phyloP scores from a whole-genome alignment of 345 rosid genomes.

The Hirschfeldia incana region DNA sequence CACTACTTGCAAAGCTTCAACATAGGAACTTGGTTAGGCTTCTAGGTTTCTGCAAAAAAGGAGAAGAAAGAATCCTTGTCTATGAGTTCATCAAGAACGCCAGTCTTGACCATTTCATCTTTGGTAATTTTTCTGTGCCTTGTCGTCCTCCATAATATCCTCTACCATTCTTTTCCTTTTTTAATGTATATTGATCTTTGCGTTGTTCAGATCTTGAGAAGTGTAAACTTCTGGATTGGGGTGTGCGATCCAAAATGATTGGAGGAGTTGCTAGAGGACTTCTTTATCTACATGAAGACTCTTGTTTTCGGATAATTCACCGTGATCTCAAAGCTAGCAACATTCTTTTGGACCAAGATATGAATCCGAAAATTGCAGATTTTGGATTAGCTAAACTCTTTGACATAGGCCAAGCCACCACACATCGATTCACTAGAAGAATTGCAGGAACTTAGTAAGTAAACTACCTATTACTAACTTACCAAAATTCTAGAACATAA shows the following conservation, averaged over 20 bases:
- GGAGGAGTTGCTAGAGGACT: no score
- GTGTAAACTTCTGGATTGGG: slow-evolving; percentile 33
- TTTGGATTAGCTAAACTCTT: slow-evolving; percentile 59
- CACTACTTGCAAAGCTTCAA: slow-evolving; percentile 35
- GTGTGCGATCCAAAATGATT: slow-evolving; percentile 32
- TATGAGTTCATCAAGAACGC: slow-evolving; percentile 50
- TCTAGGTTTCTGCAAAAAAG: slow-evolving; percentile 44
- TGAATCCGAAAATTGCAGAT: slow-evolving; percentile 64
- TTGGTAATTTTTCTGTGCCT: neutral
- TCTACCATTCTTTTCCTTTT: no score
- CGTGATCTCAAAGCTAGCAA: slow-evolving; percentile 66
- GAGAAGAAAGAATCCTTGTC: slow-evolving; percentile 47
- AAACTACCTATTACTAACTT: no score
- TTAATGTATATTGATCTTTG: neutral
- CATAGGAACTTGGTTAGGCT: slow-evolving; percentile 40
- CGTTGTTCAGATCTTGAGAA: slow-evolving; percentile 8
- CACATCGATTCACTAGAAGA: no score
- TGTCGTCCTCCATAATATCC: no score
- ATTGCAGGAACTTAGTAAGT: no score
- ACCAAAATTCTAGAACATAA: no score
- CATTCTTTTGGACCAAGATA: slow-evolving; percentile 44
- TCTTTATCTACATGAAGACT: no score
- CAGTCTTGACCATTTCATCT: slow-evolving; percentile 48
- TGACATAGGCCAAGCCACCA: slow-evolving; percentile 40
- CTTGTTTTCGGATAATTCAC: no score